Base-by-base conservation (phyloP, 345 rosid genomes). In the Boechera stricta region DNA sequence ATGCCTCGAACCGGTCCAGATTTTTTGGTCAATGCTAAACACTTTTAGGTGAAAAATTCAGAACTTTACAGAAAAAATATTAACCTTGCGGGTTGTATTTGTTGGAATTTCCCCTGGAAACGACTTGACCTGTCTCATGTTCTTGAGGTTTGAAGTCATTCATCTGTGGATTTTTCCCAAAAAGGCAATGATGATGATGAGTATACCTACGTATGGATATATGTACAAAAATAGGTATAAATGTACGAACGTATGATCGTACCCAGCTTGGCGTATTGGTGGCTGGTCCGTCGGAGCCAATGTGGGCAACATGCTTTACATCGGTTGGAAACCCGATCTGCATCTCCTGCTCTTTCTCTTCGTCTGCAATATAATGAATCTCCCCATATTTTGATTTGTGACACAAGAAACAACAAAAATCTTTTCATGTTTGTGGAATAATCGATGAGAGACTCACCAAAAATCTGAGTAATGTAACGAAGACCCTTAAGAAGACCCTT, bases 281-380 rank as follows among this genome's bases (percentile, higher is more conserved):
- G 31, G 87, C 73, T 33, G 90, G 90, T 53, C 86, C 90, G 28
- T 94, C 98, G 85, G 89, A 85, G 71, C 98, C 98, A 18, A 94
- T 94, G 60, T 94, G 98, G 31, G 98, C 93, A n/a, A 94, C 97
- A 73, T 94, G 98, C 82, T 94, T 94, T 71, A 94, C 98, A 82
- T 94, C 97, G 18, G 98, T 94, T 31, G 98, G 98, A 54, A 36
- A 66, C 56, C 98, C 98, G 44, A 94, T 94, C 83, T 85, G 88
- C 88, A 94, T 90, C 77, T 94, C 97, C 56, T 84, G 65, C 68
- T 90, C 94, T 75, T 90, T 87, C 77, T 88, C 98, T 64, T 90
- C 84, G 3, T 91, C 96, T 90, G 82, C 80, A 82, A 76, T 5
- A 49, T 6, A 69, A 65, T 5, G 9, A 16, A 10, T 21, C 47